Evolutionary conservation across 768 basidiomycete genomes (phyloP), one percentile per base, ranked within the genome.

Genomic region (Clitopilus hobsonii): DNA sequence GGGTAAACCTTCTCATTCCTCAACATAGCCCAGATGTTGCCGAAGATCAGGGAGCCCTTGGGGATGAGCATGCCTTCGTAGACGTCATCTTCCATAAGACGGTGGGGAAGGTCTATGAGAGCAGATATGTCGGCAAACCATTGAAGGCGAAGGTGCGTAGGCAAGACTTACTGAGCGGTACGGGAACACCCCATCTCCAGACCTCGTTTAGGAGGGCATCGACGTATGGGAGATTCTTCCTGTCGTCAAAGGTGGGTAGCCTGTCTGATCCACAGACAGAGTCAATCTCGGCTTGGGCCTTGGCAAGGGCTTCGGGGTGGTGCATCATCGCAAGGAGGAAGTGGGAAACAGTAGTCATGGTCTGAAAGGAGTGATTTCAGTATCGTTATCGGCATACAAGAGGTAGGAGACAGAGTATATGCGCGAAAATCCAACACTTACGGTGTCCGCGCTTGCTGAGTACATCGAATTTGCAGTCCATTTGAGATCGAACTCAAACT

Each of bases 391-490:
- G n/a, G n/a, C n/a, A n/a, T n/a, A n/a, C n/a, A n/a, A n/a, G n/a
- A n/a, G n/a, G n/a, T n/a, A n/a, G n/a, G n/a, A n/a, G n/a, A n/a
- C n/a, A n/a, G 41, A 3, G 41, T 45, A 45, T 45, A 45, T 45
- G 41, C n/a, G 41, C 41, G 3, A 8, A 11, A n/a, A n/a, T n/a
- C n/a, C n/a, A n/a, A 7, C 30, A 61, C 67, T n/a, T 47, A 85
- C 86, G 0, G 85, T 88, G 60, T 89, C 87, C 30, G 80, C 73
- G 60, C 85, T 85, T 14, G 79, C 82, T 5, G 77, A 71, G 64
- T 87, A 90, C 85, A 91, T 89, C 26, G 88, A 89, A 65, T 90
- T 89, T n/a, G 89, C 89, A 1, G 86, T 83, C 86, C 88, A 88
- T 56, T 86, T 85, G 47, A 90, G 72, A 60, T 91, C 88, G 57